Base-by-base conservation (phyloP, 2,329 filamentous ascomycete genomes). In the Ascochyta lentis region DNA sequence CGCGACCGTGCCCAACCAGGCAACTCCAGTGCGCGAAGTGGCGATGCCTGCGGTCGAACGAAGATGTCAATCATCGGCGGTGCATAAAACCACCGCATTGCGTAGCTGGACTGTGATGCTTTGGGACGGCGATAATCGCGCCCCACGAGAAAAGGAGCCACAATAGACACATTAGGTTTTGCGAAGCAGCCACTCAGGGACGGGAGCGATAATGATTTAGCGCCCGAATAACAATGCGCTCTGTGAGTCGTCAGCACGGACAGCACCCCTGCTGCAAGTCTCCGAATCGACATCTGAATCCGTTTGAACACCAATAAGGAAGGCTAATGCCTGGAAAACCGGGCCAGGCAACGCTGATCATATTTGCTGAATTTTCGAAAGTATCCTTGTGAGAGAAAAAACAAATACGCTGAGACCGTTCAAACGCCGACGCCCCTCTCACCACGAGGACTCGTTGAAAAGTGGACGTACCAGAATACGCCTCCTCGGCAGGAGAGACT, bases 331-430 rank as follows among this genome's bases (percentile, higher is more conserved):
- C 62, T 56, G 58, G 48, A 61, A 63, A 63, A 66, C 58, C 68
- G 63, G 65, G 64, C 69, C 64, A 66, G 66, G 63, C 63, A 71
- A 65, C 62, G 68, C 72, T 74, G 69, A 72, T 74, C 73, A 61
- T 71, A 70, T 73, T 73, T 62, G 61, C 65, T 75, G 64, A 64
- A 63, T 63, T 71, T 76, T 70, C 71, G 69, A 73, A 67, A 67
- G 34, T 70, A 65, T 69, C 65, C 71, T 67, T 69, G 69, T 66
- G 59, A 57, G 61, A 72, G 73, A 31, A 31, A 31, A 31, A 72
- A 70, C 59, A 49, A 66, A 49, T 39, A 50, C 47, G 64, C 65
- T 70, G 66, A 69, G 58, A 65, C 65, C 60, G 54, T 73, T 68
- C 68, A 70, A 56, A 56, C 67, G 51, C 59, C 62, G 40, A 50